Evolutionary conservation across 2,329 filamentous ascomycete species (phyloP), one percentile per base, ranked within the genome.

Genomic region (Aspergillus neotritici): DNA sequence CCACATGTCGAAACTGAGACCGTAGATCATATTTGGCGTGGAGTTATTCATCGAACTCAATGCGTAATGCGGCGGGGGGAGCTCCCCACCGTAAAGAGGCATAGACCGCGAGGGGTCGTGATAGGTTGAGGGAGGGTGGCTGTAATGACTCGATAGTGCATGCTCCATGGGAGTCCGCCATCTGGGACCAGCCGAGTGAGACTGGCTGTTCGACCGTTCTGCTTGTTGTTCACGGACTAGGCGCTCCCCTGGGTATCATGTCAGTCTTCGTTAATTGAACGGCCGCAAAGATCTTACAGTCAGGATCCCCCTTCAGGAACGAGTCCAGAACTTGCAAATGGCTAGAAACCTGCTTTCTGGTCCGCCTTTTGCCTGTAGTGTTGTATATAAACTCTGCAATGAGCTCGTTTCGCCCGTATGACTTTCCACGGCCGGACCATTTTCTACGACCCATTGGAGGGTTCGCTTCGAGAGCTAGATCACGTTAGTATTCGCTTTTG

Each of bases 311-410:
- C 49, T 70, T 68, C 31, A 82, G 64, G 46, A 78, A 75, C 10
- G 70, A 72, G 57, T 79, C 79, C 14, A 83, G 66, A 2, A 82
- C 78, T 60, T 83, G 79, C 17, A 82, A 72, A 56, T 83, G 79
- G 53, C 79, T 83, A 0, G 79, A 82, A 4, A 83, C 76, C 55
- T 82, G 77, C 58, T 83, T 83, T 39, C 79, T 69, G 12, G 61
- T 64, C 41, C 79, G 68, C 17, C 54, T 56, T 43, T 73, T 73
- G 15, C 78, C 77, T 5, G 78, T 82, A 45, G 71, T 65, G 43
- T 72, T 71, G 50, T 68, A 64, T 46, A 83, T 82, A 40, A 73
- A 77, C 52, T 79, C 71, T 15, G 78, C 72, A 47, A 83, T 80
- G 35, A 82, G 64, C 60, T 82, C 79, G 54, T 83, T 83, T 31